These are phyloP conservation scores for Crithidia brevicula DNA, from an alignment of 208 protist genomes.

Conservation along the genomic window DNA sequence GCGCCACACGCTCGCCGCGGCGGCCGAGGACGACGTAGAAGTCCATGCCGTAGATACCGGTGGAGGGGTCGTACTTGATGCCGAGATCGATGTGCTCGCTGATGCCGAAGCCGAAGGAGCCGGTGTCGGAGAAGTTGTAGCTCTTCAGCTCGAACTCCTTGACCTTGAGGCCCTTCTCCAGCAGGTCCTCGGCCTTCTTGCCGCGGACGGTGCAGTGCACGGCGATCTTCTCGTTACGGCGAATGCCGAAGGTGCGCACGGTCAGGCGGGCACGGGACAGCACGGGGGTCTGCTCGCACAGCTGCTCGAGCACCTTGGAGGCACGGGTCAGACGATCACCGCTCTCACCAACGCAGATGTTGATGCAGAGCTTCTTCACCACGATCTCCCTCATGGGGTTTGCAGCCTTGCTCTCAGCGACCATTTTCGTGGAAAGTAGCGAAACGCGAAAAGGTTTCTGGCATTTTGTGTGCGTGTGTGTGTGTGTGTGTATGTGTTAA, in stretches of 20 bases:
- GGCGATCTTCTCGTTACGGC: constrained; percentile 99
- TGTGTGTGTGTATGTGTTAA: constrained; percentile 6
- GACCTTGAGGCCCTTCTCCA: constrained; percentile 99
- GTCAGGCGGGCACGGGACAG: constrained; percentile 98
- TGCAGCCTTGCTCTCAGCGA: constrained; percentile 84
- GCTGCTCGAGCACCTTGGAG: constrained; percentile 99
- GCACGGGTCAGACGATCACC: constrained; percentile 99
- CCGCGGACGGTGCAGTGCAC: constrained; percentile 99
- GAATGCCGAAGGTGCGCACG: constrained; percentile 98
- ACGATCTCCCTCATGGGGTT: constrained; percentile 98
- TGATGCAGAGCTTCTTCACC: constrained; percentile 99
- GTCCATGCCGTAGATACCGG: constrained; percentile 99
- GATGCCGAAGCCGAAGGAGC: constrained; percentile 99
- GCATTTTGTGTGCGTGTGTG: background rate
- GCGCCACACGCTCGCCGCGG: constrained; percentile 96
- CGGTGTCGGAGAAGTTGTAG: constrained; percentile 96
- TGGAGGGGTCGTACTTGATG: constrained; percentile 99
- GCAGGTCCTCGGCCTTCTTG: constrained; percentile 99
- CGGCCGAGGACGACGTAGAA: constrained; percentile 99
- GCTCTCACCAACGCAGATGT: constrained; percentile 99
- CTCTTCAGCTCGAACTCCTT: constrained; percentile 99
- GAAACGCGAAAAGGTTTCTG: constrained; percentile 5
- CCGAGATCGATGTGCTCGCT: constrained; percentile 99
- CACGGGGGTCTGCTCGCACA: constrained; percentile 98
- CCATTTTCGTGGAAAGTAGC: constrained; percentile 47